These are phyloP conservation scores for Rubus idaeus DNA, from an alignment of 306 rosid genomes.

Conservation along the genomic window DNA sequence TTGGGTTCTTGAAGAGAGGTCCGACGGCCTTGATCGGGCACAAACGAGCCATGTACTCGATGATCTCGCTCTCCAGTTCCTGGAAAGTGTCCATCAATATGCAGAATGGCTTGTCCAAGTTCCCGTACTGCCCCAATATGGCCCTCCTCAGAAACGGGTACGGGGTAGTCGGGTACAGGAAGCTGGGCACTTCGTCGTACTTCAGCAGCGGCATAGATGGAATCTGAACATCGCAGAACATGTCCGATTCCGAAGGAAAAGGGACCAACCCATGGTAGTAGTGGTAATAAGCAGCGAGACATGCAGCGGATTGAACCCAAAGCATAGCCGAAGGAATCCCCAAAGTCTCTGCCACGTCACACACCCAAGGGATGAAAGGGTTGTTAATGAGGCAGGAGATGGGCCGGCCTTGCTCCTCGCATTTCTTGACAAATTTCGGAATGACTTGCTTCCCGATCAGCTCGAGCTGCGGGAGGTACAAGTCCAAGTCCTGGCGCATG, in stretches of 20 bases:
- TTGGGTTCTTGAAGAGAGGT: constrained; percentile 55
- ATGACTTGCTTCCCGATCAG: constrained; percentile 32
- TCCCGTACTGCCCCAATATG: constrained; percentile 46
- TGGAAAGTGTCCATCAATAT: constrained; percentile 55
- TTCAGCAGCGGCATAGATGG: constrained; percentile 40
- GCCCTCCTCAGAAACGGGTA: constrained; percentile 30
- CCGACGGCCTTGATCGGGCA: constrained; percentile 39
- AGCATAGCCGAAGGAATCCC: constrained; percentile 48
- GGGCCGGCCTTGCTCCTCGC: constrained; percentile 32
- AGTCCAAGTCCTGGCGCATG: constrained; percentile 6
- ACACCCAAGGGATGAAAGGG: constrained; percentile 67
- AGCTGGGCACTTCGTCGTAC: constrained; percentile 59
- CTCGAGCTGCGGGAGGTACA: constrained; percentile 31
- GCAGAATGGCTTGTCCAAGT: constrained; percentile 42
- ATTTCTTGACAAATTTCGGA: constrained; percentile 28
- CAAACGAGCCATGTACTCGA: constrained; percentile 30
- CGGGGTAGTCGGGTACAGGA: constrained; percentile 41
- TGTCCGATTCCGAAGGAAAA: constrained; percentile 52
- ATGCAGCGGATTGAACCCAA: constrained; percentile 68
- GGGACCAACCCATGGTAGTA: constrained; percentile 39
- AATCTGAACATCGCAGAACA: constrained; percentile 42
- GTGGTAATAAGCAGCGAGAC: constrained; percentile 53
- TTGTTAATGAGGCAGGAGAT: constrained; percentile 60
- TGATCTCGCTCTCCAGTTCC: constrained; percentile 48
- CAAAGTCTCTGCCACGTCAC: constrained; percentile 46